Evolutionary conservation across 257 asterid species (phyloP).

Genomic region (Petrea volubilis): DNA sequence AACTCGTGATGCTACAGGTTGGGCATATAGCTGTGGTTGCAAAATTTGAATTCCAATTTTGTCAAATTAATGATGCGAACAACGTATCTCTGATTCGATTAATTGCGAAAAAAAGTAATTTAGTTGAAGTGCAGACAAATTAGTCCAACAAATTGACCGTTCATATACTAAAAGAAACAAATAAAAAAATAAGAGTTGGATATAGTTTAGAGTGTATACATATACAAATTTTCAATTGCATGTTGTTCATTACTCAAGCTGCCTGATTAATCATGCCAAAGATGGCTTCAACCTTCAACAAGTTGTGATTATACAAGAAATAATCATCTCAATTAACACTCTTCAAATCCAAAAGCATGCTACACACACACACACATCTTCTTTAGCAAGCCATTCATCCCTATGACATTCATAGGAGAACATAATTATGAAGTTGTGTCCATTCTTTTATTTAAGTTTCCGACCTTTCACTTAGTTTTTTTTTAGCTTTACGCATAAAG

Average conservation of each 20-base stretch:
- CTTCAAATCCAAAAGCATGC: conserved; percentile 2
- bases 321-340: conserved; percentile 12
- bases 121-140: no score
- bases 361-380: not conserved
- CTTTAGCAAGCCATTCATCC: not conserved
- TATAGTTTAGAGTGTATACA: no score
- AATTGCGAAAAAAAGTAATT: no score
- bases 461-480: not conserved
- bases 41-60: no score
- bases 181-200: no score
- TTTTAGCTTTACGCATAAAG: conserved; percentile 22
- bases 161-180: no score
- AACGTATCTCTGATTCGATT: no score
- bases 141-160: no score
- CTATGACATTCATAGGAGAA: not conserved
- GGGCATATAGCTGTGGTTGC: no score
- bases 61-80: no score
- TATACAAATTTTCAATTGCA: not conserved
- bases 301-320: not conserved
- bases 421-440: conserved; percentile 18
- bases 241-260: not conserved
- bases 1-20: no score
- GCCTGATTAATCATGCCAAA: not conserved
- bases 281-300: conserved; percentile 6
- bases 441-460: not conserved